Conservation (phyloP, 179 eudicot species). For the Patellifolia procumbens region DNA sequence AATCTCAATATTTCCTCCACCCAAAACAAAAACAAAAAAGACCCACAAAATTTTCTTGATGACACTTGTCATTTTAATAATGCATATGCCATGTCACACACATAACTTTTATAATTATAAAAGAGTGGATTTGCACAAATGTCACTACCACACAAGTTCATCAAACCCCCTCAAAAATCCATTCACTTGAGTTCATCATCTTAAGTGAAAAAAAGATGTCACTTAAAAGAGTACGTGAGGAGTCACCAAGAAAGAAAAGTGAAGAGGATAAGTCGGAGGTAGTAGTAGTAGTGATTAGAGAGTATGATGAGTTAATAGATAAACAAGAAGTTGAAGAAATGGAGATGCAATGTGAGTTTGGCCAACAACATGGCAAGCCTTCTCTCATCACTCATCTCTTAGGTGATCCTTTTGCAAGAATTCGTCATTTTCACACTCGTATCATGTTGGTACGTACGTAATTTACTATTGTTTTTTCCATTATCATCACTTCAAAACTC, state of each 20-base stretch:
- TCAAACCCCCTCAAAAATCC: not conserved
- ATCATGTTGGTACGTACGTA: constrained; percentile 62
- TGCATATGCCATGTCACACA: constrained; percentile 16
- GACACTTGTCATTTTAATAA: constrained; percentile 35
- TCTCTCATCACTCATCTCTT: constrained; percentile 61
- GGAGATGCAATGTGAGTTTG: constrained; percentile 70
- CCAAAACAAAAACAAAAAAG: not conserved
- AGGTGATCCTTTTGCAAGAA: constrained; percentile 72
- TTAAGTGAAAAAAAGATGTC: constrained; percentile 6
- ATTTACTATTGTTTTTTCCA: too few relatives aligned
- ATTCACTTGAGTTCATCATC: not conserved
- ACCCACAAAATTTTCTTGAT: constrained; percentile 18
- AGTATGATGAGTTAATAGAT: constrained; percentile 53
- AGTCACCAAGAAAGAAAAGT: constrained; percentile 1
- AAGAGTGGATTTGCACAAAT: constrained; percentile 34
- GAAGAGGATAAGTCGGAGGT: not conserved
- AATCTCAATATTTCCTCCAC: not conserved
- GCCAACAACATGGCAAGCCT: constrained; percentile 54
- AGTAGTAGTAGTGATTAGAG: constrained; percentile 55
- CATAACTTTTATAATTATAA: constrained; percentile 12
- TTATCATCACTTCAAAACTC: too few relatives aligned
- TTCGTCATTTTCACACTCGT: constrained; percentile 49
- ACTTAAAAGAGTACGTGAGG: constrained; percentile 18
- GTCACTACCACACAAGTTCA: constrained; percentile 35
- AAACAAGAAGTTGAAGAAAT: constrained; percentile 57